A percentile compares a stretch with the other conserved stretches of the same genome.
Conservation (phyloP, 345 rosid genomes). For the Raphanus sativus region DNA sequence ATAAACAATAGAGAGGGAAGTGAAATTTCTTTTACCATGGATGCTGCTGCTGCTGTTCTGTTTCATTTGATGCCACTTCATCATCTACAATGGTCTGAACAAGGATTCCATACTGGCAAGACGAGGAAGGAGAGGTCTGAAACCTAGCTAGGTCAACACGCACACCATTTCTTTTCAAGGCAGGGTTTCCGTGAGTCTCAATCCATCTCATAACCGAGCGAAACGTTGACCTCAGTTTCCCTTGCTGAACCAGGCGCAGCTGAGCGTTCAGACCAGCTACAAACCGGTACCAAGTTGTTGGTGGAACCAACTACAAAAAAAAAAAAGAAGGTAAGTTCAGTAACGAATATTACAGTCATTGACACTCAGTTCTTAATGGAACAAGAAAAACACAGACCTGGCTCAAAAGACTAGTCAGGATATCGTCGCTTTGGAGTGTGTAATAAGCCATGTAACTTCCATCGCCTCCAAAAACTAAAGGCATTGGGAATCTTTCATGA, state of each 20-base stretch:
- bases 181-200: slow-evolving; percentile 92
- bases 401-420: slow-evolving; percentile 81
- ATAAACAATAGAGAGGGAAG: slow-evolving; percentile 4
- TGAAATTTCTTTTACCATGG: slow-evolving; percentile 48
- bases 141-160: slow-evolving; percentile 78
- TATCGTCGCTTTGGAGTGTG: slow-evolving; percentile 79
- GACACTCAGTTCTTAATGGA: not conserved
- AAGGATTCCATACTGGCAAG: slow-evolving; percentile 78
- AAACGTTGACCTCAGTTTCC: slow-evolving; percentile 66
- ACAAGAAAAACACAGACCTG: slow-evolving; percentile 51
- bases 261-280: slow-evolving; percentile 95
- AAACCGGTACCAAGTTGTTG: slow-evolving; percentile 87
- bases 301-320: slow-evolving; percentile 68
- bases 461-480: slow-evolving; percentile 78
- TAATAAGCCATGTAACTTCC: slow-evolving; percentile 95
- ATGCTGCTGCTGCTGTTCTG: slow-evolving; percentile 41
- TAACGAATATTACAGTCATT: not conserved
- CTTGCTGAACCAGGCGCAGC: slow-evolving; percentile 70
- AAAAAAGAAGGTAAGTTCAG: slow-evolving; percentile 2
- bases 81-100: slow-evolving; percentile 47
- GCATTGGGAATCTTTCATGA: slow-evolving; percentile 73
- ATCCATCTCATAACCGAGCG: slow-evolving; percentile 75
- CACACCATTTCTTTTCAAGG: slow-evolving; percentile 58
- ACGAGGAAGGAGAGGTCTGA: slow-evolving; percentile 73
- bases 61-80: slow-evolving; percentile 42